Conservation (phyloP, 257 asterid species). For the Forsythia suspensa region DNA sequence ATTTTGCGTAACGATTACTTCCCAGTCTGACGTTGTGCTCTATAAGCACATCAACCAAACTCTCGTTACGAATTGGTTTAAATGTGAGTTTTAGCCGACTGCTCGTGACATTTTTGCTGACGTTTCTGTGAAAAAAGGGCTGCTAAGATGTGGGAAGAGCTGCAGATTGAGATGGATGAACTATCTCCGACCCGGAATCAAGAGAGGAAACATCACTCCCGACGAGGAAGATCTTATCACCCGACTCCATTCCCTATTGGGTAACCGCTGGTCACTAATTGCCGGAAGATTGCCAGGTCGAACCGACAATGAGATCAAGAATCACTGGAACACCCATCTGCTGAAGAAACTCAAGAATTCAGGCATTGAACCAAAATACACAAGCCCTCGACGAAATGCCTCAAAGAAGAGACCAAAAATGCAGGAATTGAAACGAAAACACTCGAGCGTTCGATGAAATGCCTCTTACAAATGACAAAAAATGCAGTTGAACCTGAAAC, state of each 20-base stretch:
- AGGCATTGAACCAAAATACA: neutral
- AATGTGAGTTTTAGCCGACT: neutral
- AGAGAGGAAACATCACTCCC: constrained; percentile 55
- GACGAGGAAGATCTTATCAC: constrained; percentile 74
- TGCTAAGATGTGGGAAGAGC: constrained; percentile 78
- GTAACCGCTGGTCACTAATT: constrained; percentile 79
- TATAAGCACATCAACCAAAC: neutral
- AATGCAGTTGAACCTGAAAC: constrained; percentile 21
- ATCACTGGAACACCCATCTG: constrained; percentile 70
- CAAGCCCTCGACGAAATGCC: constrained; percentile 4
- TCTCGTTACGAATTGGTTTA: neutral
- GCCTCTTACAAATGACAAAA: neutral
- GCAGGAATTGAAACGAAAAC: constrained; percentile 19
- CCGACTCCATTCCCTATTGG: constrained; percentile 59
- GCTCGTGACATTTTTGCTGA: neutral
- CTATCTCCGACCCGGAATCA: constrained; percentile 71
- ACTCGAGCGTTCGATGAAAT: neutral
- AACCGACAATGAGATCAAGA: constrained; percentile 79
- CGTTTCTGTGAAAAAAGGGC: constrained; percentile 32
- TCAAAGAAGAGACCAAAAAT: neutral
- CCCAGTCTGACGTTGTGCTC: neutral
- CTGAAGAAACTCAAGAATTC: constrained; percentile 40
- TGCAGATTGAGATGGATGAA: constrained; percentile 81
- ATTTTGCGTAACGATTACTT: too few species aligned
- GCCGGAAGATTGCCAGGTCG: constrained; percentile 81